phyloP scores from a whole-genome alignment of 768 basidiomycete species.

The Suillus discolor region DNA sequence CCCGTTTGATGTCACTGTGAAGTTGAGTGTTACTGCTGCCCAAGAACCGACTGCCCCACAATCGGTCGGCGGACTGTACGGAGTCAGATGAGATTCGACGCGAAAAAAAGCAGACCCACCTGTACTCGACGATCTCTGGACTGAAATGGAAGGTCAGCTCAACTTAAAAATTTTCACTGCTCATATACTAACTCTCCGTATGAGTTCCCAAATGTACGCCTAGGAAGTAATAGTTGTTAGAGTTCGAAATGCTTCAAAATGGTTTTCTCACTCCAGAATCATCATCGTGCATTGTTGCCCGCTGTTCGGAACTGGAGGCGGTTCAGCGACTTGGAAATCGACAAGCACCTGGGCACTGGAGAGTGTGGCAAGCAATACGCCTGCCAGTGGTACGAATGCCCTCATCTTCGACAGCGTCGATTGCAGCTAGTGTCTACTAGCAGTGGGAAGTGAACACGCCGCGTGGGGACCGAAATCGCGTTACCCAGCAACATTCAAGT shows the following conservation, averaged over 20 bases:
- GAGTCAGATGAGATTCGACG: not conserved
- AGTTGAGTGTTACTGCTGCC: constrained; percentile 75
- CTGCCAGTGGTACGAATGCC: constrained; percentile 17
- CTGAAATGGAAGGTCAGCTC: constrained; percentile 33
- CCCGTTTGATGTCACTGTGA: constrained; percentile 78
- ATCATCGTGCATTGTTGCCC: constrained; percentile 64
- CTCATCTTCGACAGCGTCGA: constrained; percentile 24
- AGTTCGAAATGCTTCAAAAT: constrained; percentile 3
- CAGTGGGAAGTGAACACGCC: not conserved
- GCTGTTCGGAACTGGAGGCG: constrained; percentile 64
- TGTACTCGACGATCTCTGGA: constrained; percentile 63
- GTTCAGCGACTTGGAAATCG: constrained; percentile 75
- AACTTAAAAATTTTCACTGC: not conserved
- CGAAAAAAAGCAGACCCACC: constrained; percentile 39
- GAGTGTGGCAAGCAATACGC: constrained; percentile 12
- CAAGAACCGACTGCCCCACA: constrained; percentile 73
- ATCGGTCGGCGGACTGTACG: constrained; percentile 63
- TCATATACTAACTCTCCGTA: constrained; percentile 49
- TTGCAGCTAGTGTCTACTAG: not conserved
- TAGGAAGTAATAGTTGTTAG: constrained; percentile 23
- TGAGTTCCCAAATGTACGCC: constrained; percentile 74
- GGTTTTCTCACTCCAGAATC: constrained; percentile 56
- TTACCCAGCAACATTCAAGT: not conserved
- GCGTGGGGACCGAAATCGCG: not conserved
- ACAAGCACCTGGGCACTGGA: constrained; percentile 37